Percentiles rank a stretch among this genome's conserved stretches.
Conservation (phyloP, 495 filamentous ascomycete genomes). For the Trichoderma reesei region DNA sequence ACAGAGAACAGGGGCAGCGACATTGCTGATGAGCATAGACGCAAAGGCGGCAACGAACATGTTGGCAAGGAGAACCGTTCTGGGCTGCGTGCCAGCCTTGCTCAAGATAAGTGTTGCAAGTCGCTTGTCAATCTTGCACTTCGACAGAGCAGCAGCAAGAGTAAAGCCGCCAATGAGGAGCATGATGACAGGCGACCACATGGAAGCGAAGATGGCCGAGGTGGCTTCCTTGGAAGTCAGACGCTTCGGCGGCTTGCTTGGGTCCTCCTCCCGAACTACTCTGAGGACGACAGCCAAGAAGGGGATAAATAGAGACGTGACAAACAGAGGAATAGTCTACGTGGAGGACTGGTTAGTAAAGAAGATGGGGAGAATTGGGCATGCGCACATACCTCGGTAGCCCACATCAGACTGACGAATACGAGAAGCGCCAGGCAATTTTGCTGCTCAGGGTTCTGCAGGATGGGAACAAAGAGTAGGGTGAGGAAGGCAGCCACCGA, state of each 20-base stretch:
- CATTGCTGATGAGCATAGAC: conserved; percentile 98
- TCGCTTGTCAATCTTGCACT: conserved; percentile 93
- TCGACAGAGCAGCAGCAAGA: conserved; percentile 87
- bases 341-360: conserved; percentile 17
- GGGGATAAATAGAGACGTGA: conserved; percentile 86
- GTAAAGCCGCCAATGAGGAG: conserved; percentile 93
- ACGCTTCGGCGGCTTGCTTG: conserved; percentile 49
- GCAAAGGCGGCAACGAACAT: conserved; percentile 98
- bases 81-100: conserved; percentile 85
- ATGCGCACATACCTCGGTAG: conserved; percentile 65
- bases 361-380: neutral
- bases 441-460: conserved; percentile 80
- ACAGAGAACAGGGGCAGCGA: conserved; percentile 95
- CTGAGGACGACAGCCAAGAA: conserved; percentile 83
- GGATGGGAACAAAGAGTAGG: conserved; percentile 63
- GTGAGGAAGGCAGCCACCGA: conserved; percentile 64
- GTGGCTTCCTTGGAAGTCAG: conserved; percentile 67
- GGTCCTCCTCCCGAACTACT: conserved; percentile 66
- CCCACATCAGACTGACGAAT: conserved; percentile 91
- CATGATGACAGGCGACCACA: conserved; percentile 99
- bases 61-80: conserved; percentile 80
- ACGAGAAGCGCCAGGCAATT: conserved; percentile 92
- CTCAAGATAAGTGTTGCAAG: conserved; percentile 96
- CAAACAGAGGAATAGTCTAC: conserved; percentile 96
- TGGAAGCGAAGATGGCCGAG: conserved; percentile 74